A percentile compares a stretch with the other conserved stretches of the same genome.
phyloP scores from a whole-genome alignment of 2,329 filamentous ascomycete species.

The Aspergillus neotritici region DNA sequence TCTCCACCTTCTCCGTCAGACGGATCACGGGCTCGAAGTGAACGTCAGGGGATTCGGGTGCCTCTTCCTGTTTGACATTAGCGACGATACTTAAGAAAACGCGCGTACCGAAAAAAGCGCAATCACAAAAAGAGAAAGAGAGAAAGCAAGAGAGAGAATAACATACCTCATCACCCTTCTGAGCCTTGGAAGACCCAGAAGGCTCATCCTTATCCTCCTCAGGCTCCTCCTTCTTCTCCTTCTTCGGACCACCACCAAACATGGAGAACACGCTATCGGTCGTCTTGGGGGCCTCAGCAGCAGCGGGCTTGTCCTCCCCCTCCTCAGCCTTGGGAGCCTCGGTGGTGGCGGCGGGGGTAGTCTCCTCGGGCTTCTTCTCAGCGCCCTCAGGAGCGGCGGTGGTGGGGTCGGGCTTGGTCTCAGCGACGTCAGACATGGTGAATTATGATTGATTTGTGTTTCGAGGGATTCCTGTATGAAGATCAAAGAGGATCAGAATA shows the following conservation, averaged over 20 bases:
- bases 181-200: slow-evolving; percentile 81
- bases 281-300: slow-evolving; percentile 36
- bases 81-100: slow-evolving; percentile 3
- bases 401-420: slow-evolving; percentile 41
- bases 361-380: slow-evolving; percentile 31
- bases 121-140: slow-evolving; percentile 5
- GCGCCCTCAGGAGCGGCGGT: slow-evolving; percentile 30
- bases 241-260: slow-evolving; percentile 97
- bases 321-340: slow-evolving; percentile 26
- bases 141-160: slow-evolving; percentile 9
- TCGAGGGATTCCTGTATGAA: slow-evolving; percentile 6
- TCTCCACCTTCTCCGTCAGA: slow-evolving; percentile 93
- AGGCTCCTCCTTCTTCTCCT: slow-evolving; percentile 80
- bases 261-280: slow-evolving; percentile 78
- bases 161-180: slow-evolving; percentile 52
- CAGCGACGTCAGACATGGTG: slow-evolving; percentile 41
- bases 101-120: slow-evolving; percentile 4
- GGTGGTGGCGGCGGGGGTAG: slow-evolving; percentile 29
- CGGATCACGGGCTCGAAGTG: slow-evolving; percentile 96
- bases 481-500: slow-evolving; percentile 4
- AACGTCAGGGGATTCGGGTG: slow-evolving; percentile 82
- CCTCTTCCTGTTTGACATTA: slow-evolving; percentile 53
- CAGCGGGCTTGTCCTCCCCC: slow-evolving; percentile 23
- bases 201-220: slow-evolving; percentile 76
- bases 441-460: slow-evolving; percentile 1